A percentile compares a stretch with the other conserved stretches of the same genome.
Evolutionary conservation across 139 green algal species (phyloP).

Genomic region (Closterium sp.): DNA sequence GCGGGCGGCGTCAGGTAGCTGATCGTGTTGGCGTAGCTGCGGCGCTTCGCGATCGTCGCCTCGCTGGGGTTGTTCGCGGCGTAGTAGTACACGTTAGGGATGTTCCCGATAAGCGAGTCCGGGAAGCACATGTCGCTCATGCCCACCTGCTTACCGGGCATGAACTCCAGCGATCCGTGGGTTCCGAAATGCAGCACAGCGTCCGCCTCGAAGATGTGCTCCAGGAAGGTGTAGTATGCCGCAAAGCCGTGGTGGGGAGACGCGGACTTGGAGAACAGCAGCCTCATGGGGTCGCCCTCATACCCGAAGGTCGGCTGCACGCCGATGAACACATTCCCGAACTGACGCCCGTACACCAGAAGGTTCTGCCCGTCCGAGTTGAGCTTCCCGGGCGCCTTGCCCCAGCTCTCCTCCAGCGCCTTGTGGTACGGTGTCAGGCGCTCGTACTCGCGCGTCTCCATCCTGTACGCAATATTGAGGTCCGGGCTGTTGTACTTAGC

Average conservation of each 20-base stretch:
- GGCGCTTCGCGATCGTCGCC: constrained; percentile 98
- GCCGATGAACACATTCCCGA: constrained; percentile 99
- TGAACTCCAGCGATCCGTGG: constrained; percentile 99
- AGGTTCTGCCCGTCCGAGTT: constrained; percentile 97
- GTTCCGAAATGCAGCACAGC: constrained; percentile 99
- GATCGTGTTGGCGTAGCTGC: constrained; percentile 99
- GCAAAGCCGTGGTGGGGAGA: constrained; percentile 98
- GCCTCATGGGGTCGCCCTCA: constrained; percentile 97
- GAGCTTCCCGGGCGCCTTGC: constrained; percentile 88
- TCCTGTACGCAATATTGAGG: constrained; percentile 92
- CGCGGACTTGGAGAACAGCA: constrained; percentile 92
- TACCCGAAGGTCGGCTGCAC: constrained; percentile 99
- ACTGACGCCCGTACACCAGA: constrained; percentile 94
- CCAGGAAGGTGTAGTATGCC: constrained; percentile 98
- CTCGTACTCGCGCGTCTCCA: constrained; percentile 60
- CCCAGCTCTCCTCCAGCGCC: constrained; percentile 98
- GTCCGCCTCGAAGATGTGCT: constrained; percentile 93
- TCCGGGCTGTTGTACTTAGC: constrained; percentile 92
- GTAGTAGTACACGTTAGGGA: constrained; percentile 99
- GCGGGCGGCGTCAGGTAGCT: constrained; percentile 97
- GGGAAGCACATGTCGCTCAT: constrained; percentile 97
- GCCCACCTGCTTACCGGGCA: constrained; percentile 96
- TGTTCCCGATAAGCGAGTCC: constrained; percentile 92
- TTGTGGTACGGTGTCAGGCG: constrained; percentile 71
- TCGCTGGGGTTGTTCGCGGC: constrained; percentile 99